Evolutionary conservation across 106 monocot species (phyloP).

Genomic region (Iris macrosiphon): DNA sequence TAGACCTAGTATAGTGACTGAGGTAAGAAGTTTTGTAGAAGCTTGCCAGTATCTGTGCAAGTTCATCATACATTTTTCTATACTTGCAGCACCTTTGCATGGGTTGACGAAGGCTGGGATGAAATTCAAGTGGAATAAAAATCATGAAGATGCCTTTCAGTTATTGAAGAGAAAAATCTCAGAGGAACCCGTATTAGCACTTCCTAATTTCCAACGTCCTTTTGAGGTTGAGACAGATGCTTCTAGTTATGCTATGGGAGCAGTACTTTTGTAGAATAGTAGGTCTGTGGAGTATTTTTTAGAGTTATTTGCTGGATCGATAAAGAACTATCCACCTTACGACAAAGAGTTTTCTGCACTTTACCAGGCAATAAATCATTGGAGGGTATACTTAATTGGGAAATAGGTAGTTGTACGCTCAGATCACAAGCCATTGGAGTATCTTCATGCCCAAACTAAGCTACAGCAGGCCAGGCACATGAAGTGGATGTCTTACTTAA

Average conservation of each 20-base stretch:
- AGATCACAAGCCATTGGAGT: neutral
- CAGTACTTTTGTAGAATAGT: neutral
- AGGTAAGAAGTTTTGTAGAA: neutral
- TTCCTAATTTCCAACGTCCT: neutral
- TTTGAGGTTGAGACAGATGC: neutral
- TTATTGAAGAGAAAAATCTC: neutral
- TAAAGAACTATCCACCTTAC: neutral
- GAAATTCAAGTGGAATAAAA: neutral
- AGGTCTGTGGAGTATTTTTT: neutral
- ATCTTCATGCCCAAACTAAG: slow-evolving; percentile 1
- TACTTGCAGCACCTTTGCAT: neutral
- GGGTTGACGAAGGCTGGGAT: neutral
- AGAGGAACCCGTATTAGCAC: neutral
- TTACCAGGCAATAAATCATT: neutral
- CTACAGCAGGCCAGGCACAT: neutral
- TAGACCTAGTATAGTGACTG: neutral
- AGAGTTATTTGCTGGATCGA: neutral
- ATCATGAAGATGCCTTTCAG: neutral
- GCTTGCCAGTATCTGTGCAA: slow-evolving; percentile 3
- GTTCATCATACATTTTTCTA: neutral
- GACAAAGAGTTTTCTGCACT: slow-evolving; percentile 1
- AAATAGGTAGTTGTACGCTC: neutral
- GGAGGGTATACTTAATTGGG: neutral
- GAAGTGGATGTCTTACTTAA: slow-evolving; percentile 5
- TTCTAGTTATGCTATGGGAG: neutral